Evolutionary conservation across 768 basidiomycete species (phyloP).

Genomic region (Phylloporus sp.): DNA sequence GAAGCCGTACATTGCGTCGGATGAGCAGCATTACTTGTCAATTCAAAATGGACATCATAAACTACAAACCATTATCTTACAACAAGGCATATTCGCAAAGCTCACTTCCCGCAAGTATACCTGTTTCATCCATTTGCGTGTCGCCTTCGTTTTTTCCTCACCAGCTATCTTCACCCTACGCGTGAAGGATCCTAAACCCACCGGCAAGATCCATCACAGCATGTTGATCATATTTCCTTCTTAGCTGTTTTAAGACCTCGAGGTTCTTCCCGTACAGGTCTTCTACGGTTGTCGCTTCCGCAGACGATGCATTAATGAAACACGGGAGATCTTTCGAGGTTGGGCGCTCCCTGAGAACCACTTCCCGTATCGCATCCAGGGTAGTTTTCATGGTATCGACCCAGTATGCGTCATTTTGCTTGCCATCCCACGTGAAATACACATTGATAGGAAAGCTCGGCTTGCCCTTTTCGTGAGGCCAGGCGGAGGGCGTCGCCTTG

Average conservation of each 20-base stretch:
- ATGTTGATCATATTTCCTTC: conserved; percentile 8
- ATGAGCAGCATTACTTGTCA: too few relatives aligned
- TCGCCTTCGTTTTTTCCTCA: background rate
- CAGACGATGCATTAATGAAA: conserved; percentile 10
- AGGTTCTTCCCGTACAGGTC: conserved; percentile 10
- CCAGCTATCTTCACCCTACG: background rate
- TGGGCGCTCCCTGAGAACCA: background rate
- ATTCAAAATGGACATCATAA: too few relatives aligned
- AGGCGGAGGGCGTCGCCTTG: conserved; percentile 5
- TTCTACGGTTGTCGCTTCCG: background rate
- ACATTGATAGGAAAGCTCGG: conserved; percentile 14
- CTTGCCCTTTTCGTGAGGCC: conserved; percentile 12
- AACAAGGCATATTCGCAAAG: too few relatives aligned
- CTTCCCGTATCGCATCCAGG: background rate
- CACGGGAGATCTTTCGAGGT: conserved; percentile 2
- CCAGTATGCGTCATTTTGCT: conserved; percentile 9
- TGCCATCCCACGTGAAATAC: conserved; percentile 13
- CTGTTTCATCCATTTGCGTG: background rate
- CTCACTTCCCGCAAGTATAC: too few relatives aligned
- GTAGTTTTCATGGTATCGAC: conserved; percentile 5
- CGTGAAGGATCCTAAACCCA: conserved; percentile 17
- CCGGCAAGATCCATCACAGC: conserved; percentile 10
- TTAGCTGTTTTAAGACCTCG: background rate
- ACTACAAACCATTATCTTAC: too few relatives aligned
- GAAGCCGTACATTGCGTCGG: too few relatives aligned